Base-by-base conservation (phyloP, 2,329 filamentous ascomycete species). In the Falciphora oryzae region DNA sequence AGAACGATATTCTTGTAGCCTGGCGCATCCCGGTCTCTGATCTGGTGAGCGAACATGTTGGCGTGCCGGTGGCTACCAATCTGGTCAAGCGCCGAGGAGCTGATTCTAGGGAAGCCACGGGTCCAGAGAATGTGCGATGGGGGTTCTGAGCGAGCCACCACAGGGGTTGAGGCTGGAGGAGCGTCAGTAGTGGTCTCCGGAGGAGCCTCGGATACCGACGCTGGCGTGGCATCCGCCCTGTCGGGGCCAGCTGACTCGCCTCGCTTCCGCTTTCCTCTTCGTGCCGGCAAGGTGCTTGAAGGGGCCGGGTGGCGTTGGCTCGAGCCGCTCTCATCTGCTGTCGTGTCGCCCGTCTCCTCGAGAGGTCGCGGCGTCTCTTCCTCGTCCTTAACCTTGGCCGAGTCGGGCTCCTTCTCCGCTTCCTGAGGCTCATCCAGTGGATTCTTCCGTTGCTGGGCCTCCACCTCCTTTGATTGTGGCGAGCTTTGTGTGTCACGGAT, bases 31-130 rank as follows among this genome's bases (percentile, higher is more conserved):
- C 85, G 85, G 68, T 92, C 89, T 14, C 89, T 89, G 61, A 94
- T 83, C 1, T 89, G 88, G 64, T 88, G 88, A 32, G 89, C 88
- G 72, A 94, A 94, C 76, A 92, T 91, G 69, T 91, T 92, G 59
- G 90, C 91, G 69, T 90, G 86, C 44, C 90, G 89, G 73, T 93
- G 90, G 63, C 87, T 89, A 29, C 87, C 85, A 66, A 93, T 90
- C 70, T 92, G 88, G 72, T 93, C 90, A 68, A 93, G 81, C 16
- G 91, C 87, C 5, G 89, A 88, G 4, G 84, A 85, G 38, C 88
- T 89, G 18, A 92, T 90, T 69, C 89, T 87, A 50, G 89, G 85
- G 71, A 94, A 89, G 61, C 89, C 89, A 61, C 90, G 87, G 18
- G 90, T 92, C 80, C 90, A 91, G 57, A 91, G 80, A 6, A 93